Evolutionary conservation across 2,329 filamentous ascomycete genomes (phyloP).

Genomic region (Botrytis fabae): DNA sequence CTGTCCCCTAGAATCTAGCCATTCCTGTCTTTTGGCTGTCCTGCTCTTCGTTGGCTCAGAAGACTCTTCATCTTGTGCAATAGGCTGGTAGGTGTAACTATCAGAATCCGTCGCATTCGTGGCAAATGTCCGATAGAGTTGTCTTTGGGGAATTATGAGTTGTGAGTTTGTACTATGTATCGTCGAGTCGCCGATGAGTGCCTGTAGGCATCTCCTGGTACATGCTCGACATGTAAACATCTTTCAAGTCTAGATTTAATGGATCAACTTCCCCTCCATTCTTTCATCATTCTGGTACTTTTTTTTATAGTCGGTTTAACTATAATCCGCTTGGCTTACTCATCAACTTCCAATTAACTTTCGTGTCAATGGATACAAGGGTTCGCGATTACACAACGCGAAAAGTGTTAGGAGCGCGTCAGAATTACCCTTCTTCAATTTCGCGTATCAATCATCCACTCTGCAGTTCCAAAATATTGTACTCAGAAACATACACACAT

Average conservation of each 20-base stretch:
- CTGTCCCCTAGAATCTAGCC: conserved; percentile 34
- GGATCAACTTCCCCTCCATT: background rate
- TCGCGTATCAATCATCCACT: conserved; percentile 14
- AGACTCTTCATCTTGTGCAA: background rate
- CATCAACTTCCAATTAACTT: conserved; percentile 3
- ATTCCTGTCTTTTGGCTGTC: conserved; percentile 26
- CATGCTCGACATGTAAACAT: conserved; percentile 39
- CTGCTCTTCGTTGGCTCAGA: conserved; percentile 3
- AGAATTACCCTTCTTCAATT: conserved; percentile 5
- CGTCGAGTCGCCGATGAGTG: conserved; percentile 33
- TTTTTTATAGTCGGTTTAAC: background rate
- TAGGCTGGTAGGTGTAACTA: conserved; percentile 2
- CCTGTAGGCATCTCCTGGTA: conserved; percentile 36
- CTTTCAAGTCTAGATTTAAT: background rate
- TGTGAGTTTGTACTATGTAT: conserved; percentile 23
- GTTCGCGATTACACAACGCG: conserved; percentile 24
- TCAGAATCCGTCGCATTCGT: conserved; percentile 14
- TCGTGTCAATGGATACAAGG: conserved; percentile 25
- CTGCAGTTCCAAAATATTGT: background rate
- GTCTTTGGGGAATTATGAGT: conserved; percentile 4
- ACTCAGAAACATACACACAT: background rate
- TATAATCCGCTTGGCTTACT: background rate
- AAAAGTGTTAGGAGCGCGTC: conserved; percentile 13
- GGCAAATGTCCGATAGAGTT: conserved; percentile 9
- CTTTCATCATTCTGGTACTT: conserved; percentile 1